Conservation (phyloP, 164 flowering plant genomes). For the Warburgia ugandensis region DNA sequence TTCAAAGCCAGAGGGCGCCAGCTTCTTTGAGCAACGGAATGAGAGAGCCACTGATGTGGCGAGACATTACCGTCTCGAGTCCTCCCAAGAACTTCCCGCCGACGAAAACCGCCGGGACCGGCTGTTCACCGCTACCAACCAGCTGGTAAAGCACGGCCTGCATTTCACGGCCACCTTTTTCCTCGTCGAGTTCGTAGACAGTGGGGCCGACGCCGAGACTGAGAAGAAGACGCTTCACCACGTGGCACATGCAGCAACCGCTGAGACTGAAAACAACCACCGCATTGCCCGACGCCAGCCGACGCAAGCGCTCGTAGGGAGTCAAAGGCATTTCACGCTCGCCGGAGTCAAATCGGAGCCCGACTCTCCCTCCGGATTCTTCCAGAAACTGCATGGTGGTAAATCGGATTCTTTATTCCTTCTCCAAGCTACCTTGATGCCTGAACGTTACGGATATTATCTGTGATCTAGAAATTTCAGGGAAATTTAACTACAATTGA, state of each 20-base stretch:
- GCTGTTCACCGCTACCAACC: conserved; percentile 22
- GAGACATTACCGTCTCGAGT: conserved; percentile 62
- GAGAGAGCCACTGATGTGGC: conserved; percentile 71
- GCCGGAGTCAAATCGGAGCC: not conserved
- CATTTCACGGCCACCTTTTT: conserved; percentile 35
- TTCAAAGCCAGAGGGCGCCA: conserved; percentile 85
- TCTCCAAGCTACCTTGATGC: too few relatives aligned
- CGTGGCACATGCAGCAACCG: conserved; percentile 86
- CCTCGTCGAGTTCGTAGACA: conserved; percentile 59
- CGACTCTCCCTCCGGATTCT: not conserved
- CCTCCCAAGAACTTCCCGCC: conserved; percentile 85
- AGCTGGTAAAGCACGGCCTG: conserved; percentile 43
- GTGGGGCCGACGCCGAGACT: conserved; percentile 73
- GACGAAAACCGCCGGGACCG: conserved; percentile 63
- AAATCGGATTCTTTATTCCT: too few relatives aligned
- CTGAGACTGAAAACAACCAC: conserved; percentile 71
- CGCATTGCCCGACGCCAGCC: conserved; percentile 46
- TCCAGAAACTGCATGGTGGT: conserved; percentile 3
- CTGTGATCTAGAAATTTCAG: too few relatives aligned
- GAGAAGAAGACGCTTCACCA: conserved; percentile 56
- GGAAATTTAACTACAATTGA: too few relatives aligned
- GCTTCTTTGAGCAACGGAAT: conserved; percentile 81
- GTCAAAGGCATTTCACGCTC: not conserved
- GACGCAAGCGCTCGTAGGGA: conserved; percentile 35
- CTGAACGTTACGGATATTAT: too few relatives aligned